Evolutionary conservation across 1,284 basidiomycete genomes (phyloP).

Genomic region (Veloboletus limbatus): DNA sequence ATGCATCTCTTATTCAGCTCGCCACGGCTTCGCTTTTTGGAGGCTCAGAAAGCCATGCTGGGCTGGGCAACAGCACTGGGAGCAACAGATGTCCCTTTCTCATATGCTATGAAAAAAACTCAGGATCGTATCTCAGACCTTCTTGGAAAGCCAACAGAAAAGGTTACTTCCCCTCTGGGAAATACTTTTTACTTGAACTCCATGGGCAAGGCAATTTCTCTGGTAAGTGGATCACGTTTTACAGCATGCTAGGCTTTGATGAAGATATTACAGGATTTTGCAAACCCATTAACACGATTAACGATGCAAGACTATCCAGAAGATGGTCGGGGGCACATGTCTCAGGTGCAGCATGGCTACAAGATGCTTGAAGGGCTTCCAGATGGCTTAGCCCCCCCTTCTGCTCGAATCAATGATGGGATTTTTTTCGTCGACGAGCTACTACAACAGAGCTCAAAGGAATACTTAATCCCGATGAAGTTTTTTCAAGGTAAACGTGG

Average conservation of each 20-base stretch:
- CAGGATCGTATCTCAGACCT: neutral
- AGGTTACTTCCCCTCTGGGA: conserved; percentile 2
- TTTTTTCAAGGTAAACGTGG: too few species aligned
- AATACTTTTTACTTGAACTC: conserved; percentile 33
- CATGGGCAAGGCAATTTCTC: conserved; percentile 9
- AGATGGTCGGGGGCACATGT: neutral
- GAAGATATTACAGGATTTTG: neutral
- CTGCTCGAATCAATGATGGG: too few species aligned
- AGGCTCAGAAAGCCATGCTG: conserved; percentile 28
- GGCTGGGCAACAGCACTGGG: conserved; percentile 29
- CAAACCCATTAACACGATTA: neutral
- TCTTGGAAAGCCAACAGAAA: conserved; percentile 1
- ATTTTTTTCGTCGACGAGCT: too few species aligned
- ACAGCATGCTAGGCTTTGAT: neutral
- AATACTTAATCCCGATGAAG: too few species aligned
- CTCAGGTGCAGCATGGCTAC: neutral
- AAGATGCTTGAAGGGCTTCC: too few species aligned
- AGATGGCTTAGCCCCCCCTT: too few species aligned
- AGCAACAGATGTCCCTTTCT: conserved; percentile 21
- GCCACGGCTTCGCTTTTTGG: conserved; percentile 25
- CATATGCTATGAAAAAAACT: conserved; percentile 13
- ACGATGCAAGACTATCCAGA: conserved; percentile 1
- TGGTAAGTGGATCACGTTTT: neutral
- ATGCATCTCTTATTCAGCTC: conserved; percentile 31
- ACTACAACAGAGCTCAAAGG: too few species aligned